phyloP scores from a whole-genome alignment of 495 filamentous ascomycete species.

The Neurospora cerealis region DNA sequence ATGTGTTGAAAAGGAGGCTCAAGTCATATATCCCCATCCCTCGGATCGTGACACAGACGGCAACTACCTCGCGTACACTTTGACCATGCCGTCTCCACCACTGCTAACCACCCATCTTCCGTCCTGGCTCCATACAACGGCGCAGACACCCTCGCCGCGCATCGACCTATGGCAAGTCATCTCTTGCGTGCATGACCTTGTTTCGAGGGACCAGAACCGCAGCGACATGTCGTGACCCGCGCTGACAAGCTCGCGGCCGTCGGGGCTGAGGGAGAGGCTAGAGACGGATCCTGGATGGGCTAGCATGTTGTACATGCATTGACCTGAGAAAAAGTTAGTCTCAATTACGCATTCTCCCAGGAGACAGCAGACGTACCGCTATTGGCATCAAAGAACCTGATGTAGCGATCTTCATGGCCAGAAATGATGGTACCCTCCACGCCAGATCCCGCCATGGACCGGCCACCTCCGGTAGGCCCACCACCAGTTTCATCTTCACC shows the following conservation, averaged over 20 bases:
- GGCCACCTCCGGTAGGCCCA: slow-evolving; percentile 70
- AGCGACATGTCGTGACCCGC: slow-evolving; percentile 91
- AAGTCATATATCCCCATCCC: neutral
- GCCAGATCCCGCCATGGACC: slow-evolving; percentile 47
- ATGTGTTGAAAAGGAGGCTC: neutral
- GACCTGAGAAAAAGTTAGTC: slow-evolving; percentile 52
- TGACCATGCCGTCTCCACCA: slow-evolving; percentile 93
- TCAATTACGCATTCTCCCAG: neutral
- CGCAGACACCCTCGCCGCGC: slow-evolving; percentile 89
- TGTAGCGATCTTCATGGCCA: slow-evolving; percentile 90
- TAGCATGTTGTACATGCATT: slow-evolving; percentile 98
- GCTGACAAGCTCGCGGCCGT: slow-evolving; percentile 88
- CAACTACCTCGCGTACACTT: slow-evolving; percentile 70
- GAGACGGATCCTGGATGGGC: slow-evolving; percentile 91
- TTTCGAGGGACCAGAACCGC: slow-evolving; percentile 97
- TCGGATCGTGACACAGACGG: neutral
- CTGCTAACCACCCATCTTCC: slow-evolving; percentile 89
- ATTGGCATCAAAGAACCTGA: slow-evolving; percentile 96
- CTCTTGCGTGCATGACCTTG: slow-evolving; percentile 85
- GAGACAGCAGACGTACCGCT: slow-evolving; percentile 59
- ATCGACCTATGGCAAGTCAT: slow-evolving; percentile 83
- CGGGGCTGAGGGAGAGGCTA: slow-evolving; percentile 78
- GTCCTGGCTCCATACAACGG: slow-evolving; percentile 89
- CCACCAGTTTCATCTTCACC: slow-evolving; percentile 44
- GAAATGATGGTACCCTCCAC: slow-evolving; percentile 89